Evolutionary conservation across 2,329 filamentous ascomycete genomes (phyloP).

Genomic region (Microdochium nivale): DNA sequence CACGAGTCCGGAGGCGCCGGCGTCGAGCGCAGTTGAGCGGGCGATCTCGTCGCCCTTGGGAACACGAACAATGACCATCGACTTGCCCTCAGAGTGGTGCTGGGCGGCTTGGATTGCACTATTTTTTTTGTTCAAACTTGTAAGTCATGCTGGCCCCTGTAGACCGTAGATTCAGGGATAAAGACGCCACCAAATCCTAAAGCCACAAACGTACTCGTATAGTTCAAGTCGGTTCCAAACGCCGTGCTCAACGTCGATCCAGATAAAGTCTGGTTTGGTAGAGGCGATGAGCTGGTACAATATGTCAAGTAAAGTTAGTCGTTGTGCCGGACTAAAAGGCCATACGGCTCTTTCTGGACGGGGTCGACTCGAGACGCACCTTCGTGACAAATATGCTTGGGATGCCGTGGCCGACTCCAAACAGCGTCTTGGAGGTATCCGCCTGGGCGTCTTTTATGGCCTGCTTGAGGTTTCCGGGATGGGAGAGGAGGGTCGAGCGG

Average conservation of each 20-base stretch:
- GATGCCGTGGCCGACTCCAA: conserved; percentile 9
- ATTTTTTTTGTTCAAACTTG: neutral
- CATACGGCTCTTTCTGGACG: too few species aligned
- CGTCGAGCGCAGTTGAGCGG: conserved; percentile 11
- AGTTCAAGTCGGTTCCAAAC: conserved; percentile 5
- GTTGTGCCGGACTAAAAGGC: too few species aligned
- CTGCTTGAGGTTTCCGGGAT: conserved; percentile 6
- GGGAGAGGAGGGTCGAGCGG: conserved; percentile 7
- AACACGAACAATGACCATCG: conserved; percentile 10
- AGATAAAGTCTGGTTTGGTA: conserved; percentile 10
- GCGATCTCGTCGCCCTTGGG: conserved; percentile 10
- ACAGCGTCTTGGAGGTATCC: conserved; percentile 8
- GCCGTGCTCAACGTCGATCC: conserved; percentile 10
- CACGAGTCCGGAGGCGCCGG: conserved; percentile 10
- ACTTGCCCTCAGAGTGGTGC: conserved; percentile 13
- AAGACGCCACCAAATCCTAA: too few species aligned
- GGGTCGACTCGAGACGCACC: conserved; percentile 2
- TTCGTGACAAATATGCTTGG: conserved; percentile 9
- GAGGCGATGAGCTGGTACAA: conserved; percentile 8
- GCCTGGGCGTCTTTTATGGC: conserved; percentile 5
- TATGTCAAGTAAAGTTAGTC: too few species aligned
- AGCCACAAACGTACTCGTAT: conserved; percentile 9
- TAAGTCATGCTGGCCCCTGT: too few species aligned
- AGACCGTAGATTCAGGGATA: too few species aligned
- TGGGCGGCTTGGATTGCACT: conserved; percentile 11